Conservation (phyloP, 495 filamentous ascomycete species). For the Corynascus novoguineensis region DNA sequence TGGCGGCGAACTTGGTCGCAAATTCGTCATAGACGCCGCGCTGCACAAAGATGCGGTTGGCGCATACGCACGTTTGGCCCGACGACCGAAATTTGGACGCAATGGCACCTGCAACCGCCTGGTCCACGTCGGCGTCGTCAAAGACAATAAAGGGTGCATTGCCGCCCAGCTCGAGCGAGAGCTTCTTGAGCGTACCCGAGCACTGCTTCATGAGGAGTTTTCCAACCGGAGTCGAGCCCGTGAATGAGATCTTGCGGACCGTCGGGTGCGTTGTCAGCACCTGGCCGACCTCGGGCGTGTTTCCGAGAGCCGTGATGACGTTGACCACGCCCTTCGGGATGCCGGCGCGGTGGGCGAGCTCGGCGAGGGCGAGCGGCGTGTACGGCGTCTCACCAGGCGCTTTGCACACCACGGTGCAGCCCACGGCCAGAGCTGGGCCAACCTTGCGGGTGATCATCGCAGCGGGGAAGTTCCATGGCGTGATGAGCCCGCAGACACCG, state of each 20-base stretch:
- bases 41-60: constrained; percentile 82
- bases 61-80: constrained; percentile 88
- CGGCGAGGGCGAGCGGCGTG: constrained; percentile 74
- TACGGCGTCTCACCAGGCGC: constrained; percentile 82
- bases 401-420: constrained; percentile 81
- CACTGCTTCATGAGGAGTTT: constrained; percentile 83
- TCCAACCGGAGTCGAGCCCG: constrained; percentile 80
- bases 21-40: constrained; percentile 74
- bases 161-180: constrained; percentile 81
- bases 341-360: constrained; percentile 75
- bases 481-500: constrained; percentile 91
- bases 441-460: constrained; percentile 92
- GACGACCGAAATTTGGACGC: constrained; percentile 79
- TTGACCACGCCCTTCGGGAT: constrained; percentile 83
- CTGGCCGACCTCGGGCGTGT: constrained; percentile 69
- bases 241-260: constrained; percentile 84
- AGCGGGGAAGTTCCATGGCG: constrained; percentile 93
- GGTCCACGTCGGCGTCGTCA: constrained; percentile 78
- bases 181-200: constrained; percentile 74
- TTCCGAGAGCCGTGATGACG: constrained; percentile 64
- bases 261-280: constrained; percentile 63
- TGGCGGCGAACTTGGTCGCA: constrained; percentile 60
- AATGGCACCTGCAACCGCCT: constrained; percentile 69
- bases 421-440: constrained; percentile 67
- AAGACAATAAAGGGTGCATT: constrained; percentile 95